These are phyloP conservation scores for Ophiostoma fasciatum DNA, from an alignment of 2,329 filamentous ascomycete genomes.

Conservation along the genomic window DNA sequence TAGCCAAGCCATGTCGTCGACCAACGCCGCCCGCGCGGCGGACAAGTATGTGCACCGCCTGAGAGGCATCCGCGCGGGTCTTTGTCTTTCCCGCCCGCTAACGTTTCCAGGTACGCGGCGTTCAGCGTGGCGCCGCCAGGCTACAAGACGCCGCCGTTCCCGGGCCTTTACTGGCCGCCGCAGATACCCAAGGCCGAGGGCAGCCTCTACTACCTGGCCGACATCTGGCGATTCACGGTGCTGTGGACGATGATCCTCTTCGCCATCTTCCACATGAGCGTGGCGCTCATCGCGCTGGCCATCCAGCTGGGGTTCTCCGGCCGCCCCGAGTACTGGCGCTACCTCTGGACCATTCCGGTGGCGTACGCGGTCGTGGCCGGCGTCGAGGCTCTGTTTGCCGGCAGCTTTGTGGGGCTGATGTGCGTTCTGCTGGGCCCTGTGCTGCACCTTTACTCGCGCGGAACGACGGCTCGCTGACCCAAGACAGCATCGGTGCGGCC, in stretches of 20 bases:
- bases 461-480: no score
- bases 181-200: conserved; percentile 29
- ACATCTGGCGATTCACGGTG: conserved; percentile 79
- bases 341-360: conserved; percentile 57
- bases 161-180: conserved; percentile 66
- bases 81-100: neutral
- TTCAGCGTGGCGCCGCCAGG: conserved; percentile 25
- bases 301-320: conserved; percentile 47
- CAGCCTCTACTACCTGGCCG: conserved; percentile 56
- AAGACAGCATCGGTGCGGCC: conserved; percentile 54
- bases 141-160: conserved; percentile 60
- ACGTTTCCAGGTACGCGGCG: conserved; percentile 1
- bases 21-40: no score
- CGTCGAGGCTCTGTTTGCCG: conserved; percentile 62
- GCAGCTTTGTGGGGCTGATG: conserved; percentile 69
- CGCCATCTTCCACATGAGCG: conserved; percentile 57
- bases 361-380: conserved; percentile 58
- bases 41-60: no score
- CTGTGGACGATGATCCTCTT: conserved; percentile 77
- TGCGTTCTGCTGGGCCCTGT: conserved; percentile 33
- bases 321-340: conserved; percentile 36
- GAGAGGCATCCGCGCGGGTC: no score
- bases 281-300: conserved; percentile 54
- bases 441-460: no score
- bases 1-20: no score